A percentile compares a stretch with the other conserved stretches of the same genome.
Evolutionary conservation across 2,329 filamentous ascomycete genomes (phyloP).

Genomic region (Fusarium poae): DNA sequence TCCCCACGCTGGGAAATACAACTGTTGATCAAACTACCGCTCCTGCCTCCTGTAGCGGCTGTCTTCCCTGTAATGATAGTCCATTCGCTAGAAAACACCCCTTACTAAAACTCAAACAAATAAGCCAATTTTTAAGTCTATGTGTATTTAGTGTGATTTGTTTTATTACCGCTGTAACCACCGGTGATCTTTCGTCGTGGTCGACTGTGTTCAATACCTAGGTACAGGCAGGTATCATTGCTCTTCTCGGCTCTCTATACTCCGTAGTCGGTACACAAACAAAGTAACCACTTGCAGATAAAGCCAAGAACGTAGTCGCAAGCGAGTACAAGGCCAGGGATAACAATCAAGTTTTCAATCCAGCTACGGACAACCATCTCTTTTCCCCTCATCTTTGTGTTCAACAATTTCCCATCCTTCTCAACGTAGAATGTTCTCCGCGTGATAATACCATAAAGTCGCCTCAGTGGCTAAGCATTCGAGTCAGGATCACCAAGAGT

Average conservation of each 20-base stretch:
- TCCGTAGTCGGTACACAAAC: neutral
- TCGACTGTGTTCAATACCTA: neutral
- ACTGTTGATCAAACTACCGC: constrained; percentile 24
- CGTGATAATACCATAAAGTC: constrained; percentile 19
- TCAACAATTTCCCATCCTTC: neutral
- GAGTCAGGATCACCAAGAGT: constrained; percentile 13
- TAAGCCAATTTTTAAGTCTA: constrained; percentile 45
- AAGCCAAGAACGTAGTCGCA: constrained; percentile 12
- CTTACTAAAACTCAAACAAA: constrained; percentile 42
- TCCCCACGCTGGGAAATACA: constrained; percentile 17
- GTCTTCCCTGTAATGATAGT: constrained; percentile 8
- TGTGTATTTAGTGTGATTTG: constrained; percentile 18
- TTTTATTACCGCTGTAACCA: constrained; percentile 25
- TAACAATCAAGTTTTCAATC: constrained; percentile 18
- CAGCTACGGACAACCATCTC: neutral
- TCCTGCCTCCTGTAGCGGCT: constrained; percentile 5
- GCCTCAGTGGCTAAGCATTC: constrained; percentile 14
- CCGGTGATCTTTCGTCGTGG: neutral
- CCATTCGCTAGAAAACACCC: constrained; percentile 12
- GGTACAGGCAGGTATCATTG: neutral
- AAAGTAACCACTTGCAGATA: constrained; percentile 1
- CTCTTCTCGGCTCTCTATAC: neutral
- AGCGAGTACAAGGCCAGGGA: constrained; percentile 22
- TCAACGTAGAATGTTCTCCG: constrained; percentile 13
- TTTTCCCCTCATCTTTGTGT: neutral